These are phyloP conservation scores for Pleurotus tuber-regium DNA, from an alignment of 768 basidiomycete genomes.

Conservation along the genomic window DNA sequence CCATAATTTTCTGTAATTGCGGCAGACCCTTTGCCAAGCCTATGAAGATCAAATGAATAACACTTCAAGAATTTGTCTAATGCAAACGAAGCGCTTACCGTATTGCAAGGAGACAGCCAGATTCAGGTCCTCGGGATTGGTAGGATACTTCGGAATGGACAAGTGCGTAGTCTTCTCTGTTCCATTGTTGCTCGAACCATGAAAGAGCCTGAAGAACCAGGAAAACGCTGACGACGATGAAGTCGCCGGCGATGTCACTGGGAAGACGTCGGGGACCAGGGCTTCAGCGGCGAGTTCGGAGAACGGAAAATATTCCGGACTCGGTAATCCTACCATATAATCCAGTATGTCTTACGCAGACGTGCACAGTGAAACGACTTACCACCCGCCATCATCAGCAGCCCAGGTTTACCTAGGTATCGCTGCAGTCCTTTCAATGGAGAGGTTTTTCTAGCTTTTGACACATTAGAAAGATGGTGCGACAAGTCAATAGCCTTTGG, in stretches of 20 bases:
- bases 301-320: constrained; percentile 70
- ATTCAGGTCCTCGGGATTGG: constrained; percentile 45
- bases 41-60: constrained; percentile 12
- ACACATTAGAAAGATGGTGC: constrained; percentile 64
- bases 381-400: constrained; percentile 73
- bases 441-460: constrained; percentile 46
- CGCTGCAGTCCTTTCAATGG: constrained; percentile 69
- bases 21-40: constrained; percentile 50
- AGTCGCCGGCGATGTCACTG: constrained; percentile 26
- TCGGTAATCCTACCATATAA: constrained; percentile 51
- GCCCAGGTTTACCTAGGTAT: constrained; percentile 51
- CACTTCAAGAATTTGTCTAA: background rate
- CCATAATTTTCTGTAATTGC: constrained; percentile 51
- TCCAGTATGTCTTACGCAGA: background rate
- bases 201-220: constrained; percentile 61
- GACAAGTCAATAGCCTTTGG: constrained; percentile 61
- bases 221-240: constrained; percentile 28
- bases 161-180: constrained; percentile 42
- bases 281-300: constrained; percentile 55
- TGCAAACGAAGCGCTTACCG: constrained; percentile 21
- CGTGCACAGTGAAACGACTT: no score
- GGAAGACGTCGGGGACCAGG: constrained; percentile 48
- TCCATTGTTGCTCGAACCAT: constrained; percentile 21
- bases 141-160: constrained; percentile 61
- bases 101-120: constrained; percentile 73